Evolutionary conservation across 768 basidiomycete genomes (phyloP), one percentile per base, ranked within the genome.

Genomic region (Albatrellus ellisii): DNA sequence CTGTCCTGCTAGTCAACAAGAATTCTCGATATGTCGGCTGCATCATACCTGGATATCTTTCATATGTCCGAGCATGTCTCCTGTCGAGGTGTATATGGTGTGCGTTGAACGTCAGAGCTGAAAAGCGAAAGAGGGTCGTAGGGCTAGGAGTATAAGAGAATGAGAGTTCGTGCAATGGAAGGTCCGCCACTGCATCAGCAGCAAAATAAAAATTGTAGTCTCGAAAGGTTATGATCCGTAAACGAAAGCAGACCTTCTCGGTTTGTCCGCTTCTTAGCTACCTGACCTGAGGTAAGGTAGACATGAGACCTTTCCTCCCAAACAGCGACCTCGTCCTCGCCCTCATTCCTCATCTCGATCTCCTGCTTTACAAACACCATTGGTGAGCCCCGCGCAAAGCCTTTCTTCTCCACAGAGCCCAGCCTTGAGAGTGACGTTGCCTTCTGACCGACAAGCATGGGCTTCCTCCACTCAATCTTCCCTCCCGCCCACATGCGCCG

Each of bases 401-500:
- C 76, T 53, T 81, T 83, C 68, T 74, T 75, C 52, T 70, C 61
- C 18, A 79, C 66, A 15, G 64, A 63, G 7, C 52, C 61, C 27
- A 84, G 64, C 22, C 58, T 68, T 43, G 72, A 67, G 11, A 56
- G 58, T 11, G 75, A 72, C 2, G 37, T 62, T 0, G 73, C 75
- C 35, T 53, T 65, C 35, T 68, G 62, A 9, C 81, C 83, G 25
- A 78, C 63, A 32, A 65, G 49, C 46, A 87, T 56, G 0, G 70
- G 68, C 26, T 59, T 56, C 24, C 75, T 66, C 80, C 80, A 87
- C 21, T 59, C 62, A 55, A 86, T 75, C 51, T 60, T 68, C 3
- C 83, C 84, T 17, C 78, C 70, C 2, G 79, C 81, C 82, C 83
- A 87, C 84, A 86, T 87, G n/a, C 83, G 65, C 43, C 77, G 67